phyloP scores from a whole-genome alignment of 805 yeast species.

The Cyberlindnera bimundalis region DNA sequence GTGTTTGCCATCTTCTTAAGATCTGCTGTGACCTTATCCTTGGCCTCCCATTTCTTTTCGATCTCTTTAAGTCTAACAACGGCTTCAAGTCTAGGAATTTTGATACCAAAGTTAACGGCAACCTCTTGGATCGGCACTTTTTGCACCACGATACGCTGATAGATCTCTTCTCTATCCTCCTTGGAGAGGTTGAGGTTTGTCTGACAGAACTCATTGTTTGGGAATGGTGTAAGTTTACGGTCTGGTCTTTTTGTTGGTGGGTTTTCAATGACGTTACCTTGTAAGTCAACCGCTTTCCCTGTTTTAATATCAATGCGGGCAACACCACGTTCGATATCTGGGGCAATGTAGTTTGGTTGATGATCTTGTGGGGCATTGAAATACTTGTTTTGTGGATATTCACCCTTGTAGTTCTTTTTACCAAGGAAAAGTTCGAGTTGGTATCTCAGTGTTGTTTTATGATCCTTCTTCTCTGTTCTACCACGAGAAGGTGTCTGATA shows the following conservation, averaged over 20 bases:
- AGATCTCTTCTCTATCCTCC: constrained; percentile 57
- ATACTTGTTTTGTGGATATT: constrained; percentile 73
- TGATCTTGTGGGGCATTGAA: constrained; percentile 64
- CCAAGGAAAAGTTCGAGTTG: constrained; percentile 77
- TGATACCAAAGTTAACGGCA: constrained; percentile 74
- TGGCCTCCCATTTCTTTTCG: constrained; percentile 56
- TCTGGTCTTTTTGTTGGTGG: constrained; percentile 8
- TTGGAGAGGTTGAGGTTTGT: constrained; percentile 62
- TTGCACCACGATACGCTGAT: constrained; percentile 49
- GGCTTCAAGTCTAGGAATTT: constrained; percentile 89
- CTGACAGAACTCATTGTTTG: constrained; percentile 63
- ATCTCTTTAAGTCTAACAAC: constrained; percentile 62
- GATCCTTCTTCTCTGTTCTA: constrained; percentile 38
- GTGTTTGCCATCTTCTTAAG: constrained; percentile 54
- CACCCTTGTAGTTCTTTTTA: constrained; percentile 79
- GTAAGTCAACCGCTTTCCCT: constrained; percentile 29
- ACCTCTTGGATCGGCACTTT: constrained; percentile 64
- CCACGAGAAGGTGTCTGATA: constrained; percentile 43
- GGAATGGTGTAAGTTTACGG: constrained; percentile 69
- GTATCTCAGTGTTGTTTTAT: constrained; percentile 53
- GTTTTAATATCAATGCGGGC: constrained; percentile 33
- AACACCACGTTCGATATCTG: constrained; percentile 44
- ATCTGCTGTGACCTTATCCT: constrained; percentile 52
- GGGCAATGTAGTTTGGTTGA: constrained; percentile 67
- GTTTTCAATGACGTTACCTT: constrained; percentile 17